Base-by-base conservation (phyloP, 139 green algal genomes). In the Nannochloris sp. region DNA sequence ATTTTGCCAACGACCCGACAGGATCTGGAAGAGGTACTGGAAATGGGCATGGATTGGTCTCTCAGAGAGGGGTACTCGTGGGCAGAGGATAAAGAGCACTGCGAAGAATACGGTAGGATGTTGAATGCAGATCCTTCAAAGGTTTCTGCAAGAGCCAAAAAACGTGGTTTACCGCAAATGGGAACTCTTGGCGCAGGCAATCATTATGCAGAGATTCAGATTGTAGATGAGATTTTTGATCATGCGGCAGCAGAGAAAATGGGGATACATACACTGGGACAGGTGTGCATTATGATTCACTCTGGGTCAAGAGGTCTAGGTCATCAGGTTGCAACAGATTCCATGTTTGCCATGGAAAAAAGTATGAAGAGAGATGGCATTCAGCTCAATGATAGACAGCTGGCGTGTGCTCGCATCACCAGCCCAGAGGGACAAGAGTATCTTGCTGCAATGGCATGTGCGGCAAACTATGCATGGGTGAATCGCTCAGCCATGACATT, bases 401-500 rank as follows among this genome's bases (percentile, higher is more conserved):
- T 96, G 49, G 89, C 89, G 6, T 96, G 89, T 63, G 86, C 86
- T 1, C 79, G 79, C 57, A 94, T 95, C 56, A 71, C 62, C 60
- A 83, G 65, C 16, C 55, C 69, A 12, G 87, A 94, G 70, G 86
- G 84, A 2, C 78, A 90, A 71, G 73, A 89, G 75, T 95, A 95
- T 73, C 72, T 95, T n/a, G 72, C 75, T 10, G 86, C 86, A 53
- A 96, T 96, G 87, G 72, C 87, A 1, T 89, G 80, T 73, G 89
- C 89, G 11, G 87, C 89, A 51, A 96, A 96, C 81, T 96, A 91
- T 67, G 89, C 89, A 11, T 96, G 84, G 82, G 88, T 94, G 23
- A 96, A 96, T 81, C 76, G 89, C 40, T 80, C 65, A 44, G 78
- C 75, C 60, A 95, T 96, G 86, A 94, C 87, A 25, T 94, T 91